Evolutionary conservation across 129 eudicot genomes (phyloP).

Genomic region (Chrysanthemum seticuspe): DNA sequence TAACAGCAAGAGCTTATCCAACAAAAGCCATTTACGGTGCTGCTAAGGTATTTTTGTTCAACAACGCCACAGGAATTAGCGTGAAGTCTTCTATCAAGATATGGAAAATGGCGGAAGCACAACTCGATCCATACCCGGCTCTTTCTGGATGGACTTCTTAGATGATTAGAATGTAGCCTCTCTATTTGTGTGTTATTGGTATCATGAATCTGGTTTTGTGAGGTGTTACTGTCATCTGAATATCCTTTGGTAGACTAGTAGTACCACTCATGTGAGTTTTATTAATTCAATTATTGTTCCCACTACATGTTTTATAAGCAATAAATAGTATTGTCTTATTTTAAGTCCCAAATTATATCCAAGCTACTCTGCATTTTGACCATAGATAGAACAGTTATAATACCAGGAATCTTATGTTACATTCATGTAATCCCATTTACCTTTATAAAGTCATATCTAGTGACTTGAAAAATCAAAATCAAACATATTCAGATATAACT

Average conservation of each 20-base stretch:
- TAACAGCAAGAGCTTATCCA: conserved; percentile 81
- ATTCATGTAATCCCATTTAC: not conserved
- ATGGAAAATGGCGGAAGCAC: conserved; percentile 66
- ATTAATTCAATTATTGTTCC: conserved; percentile 23
- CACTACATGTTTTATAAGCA: not conserved
- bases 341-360: not conserved
- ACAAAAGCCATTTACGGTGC: conserved; percentile 65
- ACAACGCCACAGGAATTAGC: conserved; percentile 73
- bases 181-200: conserved; percentile 4
- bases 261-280: conserved; percentile 17
- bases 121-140: conserved; percentile 52
- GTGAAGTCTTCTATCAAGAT: conserved; percentile 69
- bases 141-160: conserved; percentile 23
- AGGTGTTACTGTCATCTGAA: conserved; percentile 1
- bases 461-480: not conserved
- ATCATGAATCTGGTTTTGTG: not conserved
- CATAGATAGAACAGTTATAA: not conserved
- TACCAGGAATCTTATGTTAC: not conserved
- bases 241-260: not conserved
- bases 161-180: not conserved
- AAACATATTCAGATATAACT: not conserved
- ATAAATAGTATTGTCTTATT: not conserved
- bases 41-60: conserved; percentile 68
- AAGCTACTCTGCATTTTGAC: not conserved
- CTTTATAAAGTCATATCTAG: not conserved